Base-by-base conservation (phyloP, 2,329 filamentous ascomycete genomes). In the Cryphonectria japonica region DNA sequence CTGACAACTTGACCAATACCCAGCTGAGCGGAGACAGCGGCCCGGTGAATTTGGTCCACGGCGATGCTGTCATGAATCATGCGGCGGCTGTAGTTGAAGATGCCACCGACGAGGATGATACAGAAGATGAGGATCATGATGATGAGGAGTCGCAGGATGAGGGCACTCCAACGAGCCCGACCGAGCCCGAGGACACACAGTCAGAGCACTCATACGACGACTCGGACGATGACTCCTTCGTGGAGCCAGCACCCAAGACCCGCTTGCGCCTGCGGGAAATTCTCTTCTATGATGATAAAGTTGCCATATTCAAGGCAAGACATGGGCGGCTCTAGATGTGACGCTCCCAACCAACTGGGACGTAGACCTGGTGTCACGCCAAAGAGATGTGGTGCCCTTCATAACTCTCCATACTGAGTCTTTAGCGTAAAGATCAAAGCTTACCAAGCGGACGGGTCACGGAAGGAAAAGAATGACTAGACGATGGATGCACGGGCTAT, bases 221-320 rank as follows among this genome's bases (percentile, higher is more conserved):
- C 70, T 77, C 78, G 11, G 79, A 85, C 52, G 80, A 81, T 19
- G 87, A 88, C 73, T 86, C 84, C 5, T 84, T 85, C 64, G 84
- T 85, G 50, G 85, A 85, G 29, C 82, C 83, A 7, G 75, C 76
- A 22, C 79, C 82, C 54, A 81, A 79, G 67, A 77, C 80, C 41
- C 82, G 86, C 75, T 85, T 95, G 72, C 86, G 89, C 69, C 82
- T 95, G 74, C 85, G 92, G 73, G 92, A 95, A 83, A 95, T 96
- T 74, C 80, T 95, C 73, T 95, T 94, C 80, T 95, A 94, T 76
- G 93, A 95, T 78, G 93, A 95, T 78, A 93, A 93, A 80, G 89
- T 94, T 68, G 89, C 91, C 39, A 91, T 95, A 71, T 95, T 95
- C 82, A 92, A 91, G 79, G 91, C 92, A 43, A 87, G 93, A 72